A percentile compares a stretch with the other conserved stretches of the same genome.
phyloP scores from a whole-genome alignment of 108 stramenopile genomes.

The Licmophora abbreviata region DNA sequence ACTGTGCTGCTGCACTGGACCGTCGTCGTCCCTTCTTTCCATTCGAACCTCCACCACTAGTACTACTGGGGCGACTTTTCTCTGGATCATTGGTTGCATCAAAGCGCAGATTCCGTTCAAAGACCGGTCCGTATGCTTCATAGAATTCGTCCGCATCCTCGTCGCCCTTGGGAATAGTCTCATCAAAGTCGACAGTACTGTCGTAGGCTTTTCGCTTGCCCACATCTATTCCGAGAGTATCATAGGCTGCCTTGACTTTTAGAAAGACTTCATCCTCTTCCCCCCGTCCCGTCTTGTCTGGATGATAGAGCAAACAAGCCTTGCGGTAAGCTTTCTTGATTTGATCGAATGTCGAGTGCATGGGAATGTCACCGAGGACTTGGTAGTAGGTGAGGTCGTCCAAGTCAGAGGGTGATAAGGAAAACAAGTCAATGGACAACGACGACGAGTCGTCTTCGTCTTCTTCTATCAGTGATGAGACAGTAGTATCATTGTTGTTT shows the following conservation, averaged over 20 bases:
- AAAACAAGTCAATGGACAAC: constrained; percentile 31
- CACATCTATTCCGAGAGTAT: constrained; percentile 68
- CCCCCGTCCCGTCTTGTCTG: constrained; percentile 80
- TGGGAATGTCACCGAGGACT: constrained; percentile 48
- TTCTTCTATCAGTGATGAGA: background rate
- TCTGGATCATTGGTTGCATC: constrained; percentile 16
- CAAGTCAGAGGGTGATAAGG: constrained; percentile 39
- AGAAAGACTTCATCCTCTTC: constrained; percentile 93
- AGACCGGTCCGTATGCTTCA: constrained; percentile 72
- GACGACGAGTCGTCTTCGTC: background rate
- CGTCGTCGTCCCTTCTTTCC: constrained; percentile 27
- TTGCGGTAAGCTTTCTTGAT: constrained; percentile 77
- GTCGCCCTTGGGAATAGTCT: constrained; percentile 5
- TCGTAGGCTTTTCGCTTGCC: constrained; percentile 88
- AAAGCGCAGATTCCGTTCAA: constrained; percentile 89
- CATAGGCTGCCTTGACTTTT: constrained; percentile 91
- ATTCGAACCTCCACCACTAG: background rate
- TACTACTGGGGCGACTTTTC: background rate
- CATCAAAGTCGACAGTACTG: constrained; percentile 85
- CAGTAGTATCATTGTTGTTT: too few relatives aligned
- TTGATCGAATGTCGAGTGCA: constrained; percentile 52
- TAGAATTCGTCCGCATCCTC: constrained; percentile 43
- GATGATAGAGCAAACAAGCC: constrained; percentile 77
- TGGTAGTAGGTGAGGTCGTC: constrained; percentile 60
- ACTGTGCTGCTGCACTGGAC: constrained; percentile 18